Evolutionary conservation across 768 basidiomycete species (phyloP), one percentile per base, ranked within the genome.

Genomic region (Leccinellum luteum): DNA sequence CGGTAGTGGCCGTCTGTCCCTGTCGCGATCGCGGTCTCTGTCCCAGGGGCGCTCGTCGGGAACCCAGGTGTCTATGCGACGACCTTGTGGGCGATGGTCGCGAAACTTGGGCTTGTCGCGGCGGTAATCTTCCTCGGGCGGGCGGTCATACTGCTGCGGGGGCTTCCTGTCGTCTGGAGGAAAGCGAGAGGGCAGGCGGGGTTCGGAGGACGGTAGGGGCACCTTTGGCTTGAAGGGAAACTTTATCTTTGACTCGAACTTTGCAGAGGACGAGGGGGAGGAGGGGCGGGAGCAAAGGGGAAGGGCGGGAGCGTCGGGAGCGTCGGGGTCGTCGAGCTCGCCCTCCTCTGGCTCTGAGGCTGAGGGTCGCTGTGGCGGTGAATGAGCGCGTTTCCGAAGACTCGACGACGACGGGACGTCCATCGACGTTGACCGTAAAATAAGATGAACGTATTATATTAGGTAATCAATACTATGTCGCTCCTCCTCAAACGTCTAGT

Each of bases 341-440:
- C 90, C 90, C 68, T 92, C 90, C 71, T 92, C 90, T 51, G 89
- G 89, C 1, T 89, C 79, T 1, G 73, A 86, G 3, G 85, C 79
- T 9, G 78, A 76, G 19, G 69, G 75, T 45, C 87, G 79, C 66
- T 91, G 73, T 48, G 83, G 78, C 14, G 85, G 83, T 35, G 85
- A 84, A 28, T 85, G 84, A 53, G 74, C 75, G 57, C 90, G 81
- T 74, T 91, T 91, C 51, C 38, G 21, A 10, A 58, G 34, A 2
- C 56, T 48, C 54, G 62, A 51, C 63, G 66, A 64, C 45, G 64
- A 53, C 28, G 47, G 19, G 43, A 47, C 15, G 62, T 63, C 55
- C 63, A 65, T 64, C 56, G 41, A 43, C 41, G 41, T 43, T 19
- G 38, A 41, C 38, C n/a, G 38, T n/a, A 41, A 41, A 41, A 41